Conservation (phyloP, 1,284 basidiomycete species). For the Sphagnurus paluster region DNA sequence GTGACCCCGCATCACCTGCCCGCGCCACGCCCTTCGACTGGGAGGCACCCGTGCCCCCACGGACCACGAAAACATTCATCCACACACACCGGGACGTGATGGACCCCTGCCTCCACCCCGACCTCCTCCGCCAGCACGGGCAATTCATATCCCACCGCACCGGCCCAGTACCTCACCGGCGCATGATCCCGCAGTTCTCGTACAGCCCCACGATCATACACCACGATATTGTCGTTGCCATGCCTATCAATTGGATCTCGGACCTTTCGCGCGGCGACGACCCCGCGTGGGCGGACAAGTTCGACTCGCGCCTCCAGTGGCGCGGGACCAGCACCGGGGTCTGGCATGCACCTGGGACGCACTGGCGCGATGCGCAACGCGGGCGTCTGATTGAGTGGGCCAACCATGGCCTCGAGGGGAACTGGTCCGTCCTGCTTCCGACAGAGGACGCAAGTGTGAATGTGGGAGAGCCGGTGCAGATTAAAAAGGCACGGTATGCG, state of each 20-base stretch:
- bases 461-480: constrained; percentile 43
- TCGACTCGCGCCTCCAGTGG: constrained; percentile 58
- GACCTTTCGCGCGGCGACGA: constrained; percentile 44
- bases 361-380: constrained; percentile 55
- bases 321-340: constrained; percentile 69
- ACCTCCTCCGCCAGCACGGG: constrained; percentile 47
- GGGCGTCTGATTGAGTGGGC: constrained; percentile 36
- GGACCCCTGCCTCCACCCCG: constrained; percentile 63
- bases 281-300: constrained; percentile 54
- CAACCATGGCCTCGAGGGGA: constrained; percentile 31
- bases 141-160: constrained; percentile 54
- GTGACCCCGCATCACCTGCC: constrained; percentile 39
- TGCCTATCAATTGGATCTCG: constrained; percentile 44
- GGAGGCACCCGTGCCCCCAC: constrained; percentile 22
- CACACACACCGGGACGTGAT: constrained; percentile 51
- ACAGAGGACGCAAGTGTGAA: constrained; percentile 19
- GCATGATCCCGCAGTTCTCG: constrained; percentile 56
- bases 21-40: constrained; percentile 30
- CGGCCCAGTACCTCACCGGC: constrained; percentile 49
- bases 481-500: constrained; percentile 41
- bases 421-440: constrained; percentile 29
- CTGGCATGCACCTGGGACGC: constrained; percentile 37
- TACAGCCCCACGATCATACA: constrained; percentile 58
- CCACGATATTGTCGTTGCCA: constrained; percentile 58
- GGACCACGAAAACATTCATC: constrained; percentile 50